Evolutionary conservation across 345 rosid genomes (phyloP), one percentile per base, ranked within the genome.

Genomic region (Psidium guajava): DNA sequence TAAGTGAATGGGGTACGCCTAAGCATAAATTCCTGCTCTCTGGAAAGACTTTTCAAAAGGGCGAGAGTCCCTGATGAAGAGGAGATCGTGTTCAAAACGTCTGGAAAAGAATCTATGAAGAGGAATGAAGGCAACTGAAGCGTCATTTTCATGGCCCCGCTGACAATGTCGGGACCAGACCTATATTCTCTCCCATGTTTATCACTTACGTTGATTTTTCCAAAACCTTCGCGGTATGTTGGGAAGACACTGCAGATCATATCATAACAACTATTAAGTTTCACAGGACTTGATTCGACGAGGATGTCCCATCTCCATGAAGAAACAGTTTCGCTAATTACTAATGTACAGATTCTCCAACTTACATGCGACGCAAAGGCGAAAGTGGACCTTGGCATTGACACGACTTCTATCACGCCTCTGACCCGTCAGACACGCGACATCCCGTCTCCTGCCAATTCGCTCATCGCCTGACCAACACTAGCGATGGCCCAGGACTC

Each of bases 311-410:
- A 18, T 54, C 22, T 54, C 56, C 22, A 14, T 14, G 74, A 61
- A 61, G 74, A 61, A 27, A 27, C 74, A 27, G 11, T 21, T 14
- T 14, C 52, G 0, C 12, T 27, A 61, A 61, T 61, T 61, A 40
- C 40, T 61, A 14, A 61, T 27, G 74, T 3, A 59, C 12, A 16
- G 82, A 12, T 15, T 80, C 28, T 56, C 8, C 11, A 21, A 5
- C 55, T 83, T 87, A 91, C 95, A 95, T 93, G 59, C 28, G 91
- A 85, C 8, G 98, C 96, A 87, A 87, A 92, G 89, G 82, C 84
- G 61, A 5, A 93, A 86, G 27, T 84, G 86, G n/a, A 95, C 90
- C 87, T 91, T 92, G 57, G 86, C 86, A 3, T 90, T 85, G 32
- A 90, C 88, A 54, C 94, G 90, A 36, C 88, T 85, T 28, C 89